A percentile compares a stretch with the other conserved stretches of the same genome.
phyloP scores from a whole-genome alignment of 2,329 filamentous ascomycete genomes.

The Aspergillus felis region DNA sequence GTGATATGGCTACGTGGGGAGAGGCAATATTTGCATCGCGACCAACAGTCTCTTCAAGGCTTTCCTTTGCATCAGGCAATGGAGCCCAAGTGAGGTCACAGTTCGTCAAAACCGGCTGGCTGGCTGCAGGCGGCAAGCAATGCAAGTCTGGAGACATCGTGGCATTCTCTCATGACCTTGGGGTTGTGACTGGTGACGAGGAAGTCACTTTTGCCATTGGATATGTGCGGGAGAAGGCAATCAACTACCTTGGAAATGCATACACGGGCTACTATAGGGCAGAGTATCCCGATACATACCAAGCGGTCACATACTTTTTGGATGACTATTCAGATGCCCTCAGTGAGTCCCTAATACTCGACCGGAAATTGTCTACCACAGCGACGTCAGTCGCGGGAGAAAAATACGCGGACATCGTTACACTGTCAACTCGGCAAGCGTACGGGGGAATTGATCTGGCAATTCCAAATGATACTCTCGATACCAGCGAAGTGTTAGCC shows the following conservation, averaged over 20 bases:
- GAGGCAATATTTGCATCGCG: constrained; percentile 39
- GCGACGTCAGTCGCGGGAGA: constrained; percentile 29
- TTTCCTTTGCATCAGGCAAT: constrained; percentile 31
- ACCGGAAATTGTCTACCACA: constrained; percentile 25
- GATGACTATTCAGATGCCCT: constrained; percentile 38
- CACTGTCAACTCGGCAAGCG: constrained; percentile 40
- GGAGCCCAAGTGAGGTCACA: constrained; percentile 23
- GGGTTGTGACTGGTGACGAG: constrained; percentile 20
- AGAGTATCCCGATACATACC: constrained; percentile 27
- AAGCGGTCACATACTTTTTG: constrained; percentile 38
- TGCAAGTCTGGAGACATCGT: constrained; percentile 31
- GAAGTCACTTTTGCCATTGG: constrained; percentile 42
- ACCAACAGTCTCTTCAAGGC: constrained; percentile 18
- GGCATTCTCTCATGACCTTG: constrained; percentile 40
- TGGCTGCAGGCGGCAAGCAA: constrained; percentile 19
- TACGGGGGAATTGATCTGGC: constrained; percentile 41
- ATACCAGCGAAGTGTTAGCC: constrained; percentile 29
- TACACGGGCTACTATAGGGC: constrained; percentile 41
- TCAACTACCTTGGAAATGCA: constrained; percentile 40
- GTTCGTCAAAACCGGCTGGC: constrained; percentile 30
- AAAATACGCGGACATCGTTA: constrained; percentile 42
- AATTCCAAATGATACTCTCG: constrained; percentile 32
- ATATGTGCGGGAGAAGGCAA: constrained; percentile 36
- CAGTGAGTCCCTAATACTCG: constrained; percentile 31
- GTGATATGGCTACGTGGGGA: constrained; percentile 43